A percentile compares a stretch with the other conserved stretches of the same genome.
These are phyloP conservation scores for Leccinum sublutescens DNA, from an alignment of 768 basidiomycete species.

Conservation along the genomic window DNA sequence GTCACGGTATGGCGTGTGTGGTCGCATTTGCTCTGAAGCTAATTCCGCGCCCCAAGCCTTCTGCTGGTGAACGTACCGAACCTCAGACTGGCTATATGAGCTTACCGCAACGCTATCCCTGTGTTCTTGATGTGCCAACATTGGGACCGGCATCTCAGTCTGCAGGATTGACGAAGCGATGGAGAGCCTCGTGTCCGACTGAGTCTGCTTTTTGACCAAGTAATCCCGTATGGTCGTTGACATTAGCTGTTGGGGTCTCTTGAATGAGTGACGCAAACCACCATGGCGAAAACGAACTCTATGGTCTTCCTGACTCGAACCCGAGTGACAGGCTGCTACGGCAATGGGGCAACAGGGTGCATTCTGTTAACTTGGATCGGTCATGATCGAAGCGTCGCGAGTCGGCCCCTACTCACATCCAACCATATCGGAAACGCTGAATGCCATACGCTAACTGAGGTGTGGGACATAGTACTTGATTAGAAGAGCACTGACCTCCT, in stretches of 20 bases:
- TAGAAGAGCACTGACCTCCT: slow-evolving; percentile 56
- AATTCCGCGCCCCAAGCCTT: slow-evolving; percentile 37
- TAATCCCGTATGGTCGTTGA: slow-evolving; percentile 67
- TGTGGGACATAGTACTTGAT: background rate
- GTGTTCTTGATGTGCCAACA: slow-evolving; percentile 27
- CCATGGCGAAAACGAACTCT: slow-evolving; percentile 45
- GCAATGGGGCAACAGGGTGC: slow-evolving; percentile 83
- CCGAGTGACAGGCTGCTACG: slow-evolving; percentile 75
- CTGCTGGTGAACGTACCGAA: slow-evolving; percentile 28
- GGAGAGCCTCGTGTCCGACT: slow-evolving; percentile 21
- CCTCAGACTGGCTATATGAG: slow-evolving; percentile 24
- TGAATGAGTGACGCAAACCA: slow-evolving; percentile 1
- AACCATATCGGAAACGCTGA: slow-evolving; percentile 85
- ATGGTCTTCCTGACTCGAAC: slow-evolving; percentile 79
- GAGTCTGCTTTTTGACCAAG: slow-evolving; percentile 51
- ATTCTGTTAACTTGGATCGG: slow-evolving; percentile 45
- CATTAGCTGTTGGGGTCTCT: slow-evolving; percentile 47
- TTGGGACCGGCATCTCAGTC: slow-evolving; percentile 31
- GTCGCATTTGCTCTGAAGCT: slow-evolving; percentile 35
- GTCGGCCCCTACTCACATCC: slow-evolving; percentile 45
- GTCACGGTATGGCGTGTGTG: slow-evolving; percentile 36
- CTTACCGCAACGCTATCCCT: slow-evolving; percentile 32
- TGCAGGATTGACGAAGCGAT: slow-evolving; percentile 25
- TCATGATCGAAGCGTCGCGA: background rate
- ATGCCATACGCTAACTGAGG: slow-evolving; percentile 7